Conservation (phyloP, 2,329 filamentous ascomycete genomes). For the Annulohypoxylon truncatum region DNA sequence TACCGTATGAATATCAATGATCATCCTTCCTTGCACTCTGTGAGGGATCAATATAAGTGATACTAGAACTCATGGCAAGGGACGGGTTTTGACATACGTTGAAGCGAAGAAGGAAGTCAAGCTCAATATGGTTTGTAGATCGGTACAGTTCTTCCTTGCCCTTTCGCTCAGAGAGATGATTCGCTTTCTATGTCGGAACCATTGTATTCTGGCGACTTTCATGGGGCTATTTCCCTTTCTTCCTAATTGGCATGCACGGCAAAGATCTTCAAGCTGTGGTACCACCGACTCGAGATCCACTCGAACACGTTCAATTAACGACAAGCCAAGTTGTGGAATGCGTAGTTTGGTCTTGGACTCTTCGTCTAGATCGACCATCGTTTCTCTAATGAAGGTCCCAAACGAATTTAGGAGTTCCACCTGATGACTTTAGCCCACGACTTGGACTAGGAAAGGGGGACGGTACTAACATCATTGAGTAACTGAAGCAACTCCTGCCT, state of each 20-base stretch:
- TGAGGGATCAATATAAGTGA: background rate
- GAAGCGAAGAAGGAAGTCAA: background rate
- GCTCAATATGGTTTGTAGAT: constrained; percentile 2
- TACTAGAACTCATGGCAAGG: background rate
- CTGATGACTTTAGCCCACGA: background rate
- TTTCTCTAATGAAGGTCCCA: constrained; percentile 4
- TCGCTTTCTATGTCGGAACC: background rate
- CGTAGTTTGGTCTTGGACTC: background rate
- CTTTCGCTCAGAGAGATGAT: background rate
- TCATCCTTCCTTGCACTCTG: constrained; percentile 15
- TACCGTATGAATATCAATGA: constrained; percentile 19
- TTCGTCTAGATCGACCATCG: background rate
- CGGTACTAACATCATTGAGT: constrained; percentile 11
- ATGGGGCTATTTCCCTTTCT: background rate
- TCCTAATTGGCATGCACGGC: background rate
- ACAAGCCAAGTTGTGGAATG: background rate
- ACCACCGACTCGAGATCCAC: background rate
- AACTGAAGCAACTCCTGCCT: constrained; percentile 15
- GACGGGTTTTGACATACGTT: background rate
- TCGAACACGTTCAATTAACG: background rate
- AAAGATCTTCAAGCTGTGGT: background rate
- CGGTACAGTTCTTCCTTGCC: constrained; percentile 1
- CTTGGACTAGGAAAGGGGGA: background rate
- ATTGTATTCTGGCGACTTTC: background rate
- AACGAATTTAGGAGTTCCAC: constrained; percentile 10